A percentile compares a stretch with the other conserved stretches of the same genome.
Evolutionary conservation across 2,329 filamentous ascomycete species (phyloP).

Genomic region (Fusarium nelsonii): DNA sequence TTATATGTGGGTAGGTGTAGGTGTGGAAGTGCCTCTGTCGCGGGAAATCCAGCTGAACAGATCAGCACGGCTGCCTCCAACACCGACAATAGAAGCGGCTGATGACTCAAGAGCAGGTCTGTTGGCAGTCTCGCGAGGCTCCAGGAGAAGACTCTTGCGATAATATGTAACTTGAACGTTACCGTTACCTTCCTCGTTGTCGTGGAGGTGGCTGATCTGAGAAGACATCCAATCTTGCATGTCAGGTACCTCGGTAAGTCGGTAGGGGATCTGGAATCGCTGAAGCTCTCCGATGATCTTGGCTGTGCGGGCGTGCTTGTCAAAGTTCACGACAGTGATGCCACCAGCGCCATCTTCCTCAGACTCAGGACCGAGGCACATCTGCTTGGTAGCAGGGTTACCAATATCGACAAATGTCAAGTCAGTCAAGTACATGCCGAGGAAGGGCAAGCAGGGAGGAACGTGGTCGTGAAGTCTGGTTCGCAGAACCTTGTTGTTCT

Average conservation of each 20-base stretch:
- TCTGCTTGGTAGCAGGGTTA: slow-evolving; percentile 85
- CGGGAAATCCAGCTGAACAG: slow-evolving; percentile 66
- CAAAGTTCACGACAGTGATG: slow-evolving; percentile 92
- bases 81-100: slow-evolving; percentile 49
- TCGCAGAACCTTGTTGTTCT: slow-evolving; percentile 90
- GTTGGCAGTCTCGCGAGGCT: slow-evolving; percentile 72
- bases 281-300: slow-evolving; percentile 97
- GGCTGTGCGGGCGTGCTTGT: slow-evolving; percentile 94
- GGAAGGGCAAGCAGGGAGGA: slow-evolving; percentile 92
- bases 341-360: slow-evolving; percentile 73
- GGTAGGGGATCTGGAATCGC: slow-evolving; percentile 94
- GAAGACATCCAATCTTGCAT: slow-evolving; percentile 93
- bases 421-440: slow-evolving; percentile 96
- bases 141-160: slow-evolving; percentile 84
- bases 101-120: slow-evolving; percentile 52
- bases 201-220: slow-evolving; percentile 82
- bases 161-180: slow-evolving; percentile 76
- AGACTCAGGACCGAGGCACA: slow-evolving; percentile 63
- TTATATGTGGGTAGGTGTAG: slow-evolving; percentile 47
- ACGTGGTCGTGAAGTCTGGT: slow-evolving; percentile 86
- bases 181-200: slow-evolving; percentile 64
- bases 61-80: slow-evolving; percentile 54
- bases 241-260: slow-evolving; percentile 83
- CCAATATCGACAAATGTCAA: slow-evolving; percentile 96
- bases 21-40: slow-evolving; percentile 56